Evolutionary conservation across 805 yeast species (phyloP).

Genomic region (Wickerhamiella vanderwaltii): DNA sequence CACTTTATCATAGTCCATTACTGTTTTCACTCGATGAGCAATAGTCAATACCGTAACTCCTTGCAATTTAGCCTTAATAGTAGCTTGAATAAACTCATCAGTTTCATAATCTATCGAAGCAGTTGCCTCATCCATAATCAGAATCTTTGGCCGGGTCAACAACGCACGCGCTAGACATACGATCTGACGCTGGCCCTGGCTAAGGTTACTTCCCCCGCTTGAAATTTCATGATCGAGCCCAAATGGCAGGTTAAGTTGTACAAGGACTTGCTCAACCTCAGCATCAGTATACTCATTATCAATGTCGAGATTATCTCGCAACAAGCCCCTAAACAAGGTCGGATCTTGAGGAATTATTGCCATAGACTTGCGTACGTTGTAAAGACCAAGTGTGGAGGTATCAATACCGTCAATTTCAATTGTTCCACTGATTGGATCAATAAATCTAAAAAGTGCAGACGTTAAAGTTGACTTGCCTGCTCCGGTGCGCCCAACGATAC

Average conservation of each 20-base stretch:
- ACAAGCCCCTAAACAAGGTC: conserved; percentile 76
- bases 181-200: conserved; percentile 73
- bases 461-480: conserved; percentile 88
- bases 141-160: conserved; percentile 51
- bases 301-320: conserved; percentile 82
- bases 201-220: conserved; percentile 66
- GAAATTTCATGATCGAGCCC: conserved; percentile 38
- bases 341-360: conserved; percentile 92
- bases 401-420: conserved; percentile 61
- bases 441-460: conserved; percentile 58
- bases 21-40: conserved; percentile 73
- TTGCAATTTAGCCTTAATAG: conserved; percentile 52
- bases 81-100: conserved; percentile 59
- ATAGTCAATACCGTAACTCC: conserved; percentile 68
- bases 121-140: conserved; percentile 68
- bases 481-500: conserved; percentile 94
- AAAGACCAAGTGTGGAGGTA: conserved; percentile 56
- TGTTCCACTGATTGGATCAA: conserved; percentile 60
- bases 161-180: conserved; percentile 69
- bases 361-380: conserved; percentile 61
- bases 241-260: conserved; percentile 57
- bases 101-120: conserved; percentile 77
- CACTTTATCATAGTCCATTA: conserved; percentile 65
- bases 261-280: conserved; percentile 65
- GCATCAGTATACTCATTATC: conserved; percentile 52